Percentiles rank a stretch among this genome's conserved stretches.
Conservation (phyloP, 148 eudicot genomes). For the Rhododendron ovatum region DNA sequence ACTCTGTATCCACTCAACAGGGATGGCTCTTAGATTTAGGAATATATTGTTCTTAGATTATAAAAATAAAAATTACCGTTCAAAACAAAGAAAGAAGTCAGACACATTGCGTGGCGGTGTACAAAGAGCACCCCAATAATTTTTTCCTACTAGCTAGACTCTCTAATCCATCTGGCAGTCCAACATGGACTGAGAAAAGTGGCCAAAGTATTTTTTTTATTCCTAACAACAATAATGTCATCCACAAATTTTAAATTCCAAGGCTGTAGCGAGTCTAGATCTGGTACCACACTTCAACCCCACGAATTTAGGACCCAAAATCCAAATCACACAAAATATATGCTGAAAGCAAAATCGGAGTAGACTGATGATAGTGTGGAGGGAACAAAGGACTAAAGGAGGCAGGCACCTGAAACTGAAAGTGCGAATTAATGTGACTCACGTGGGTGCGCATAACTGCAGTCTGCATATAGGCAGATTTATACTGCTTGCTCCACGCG, state of each 20-base stretch:
- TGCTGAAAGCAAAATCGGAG: neutral
- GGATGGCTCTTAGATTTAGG: no score
- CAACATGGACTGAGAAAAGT: neutral
- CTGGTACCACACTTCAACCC: no score
- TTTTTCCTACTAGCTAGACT: neutral
- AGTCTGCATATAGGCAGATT: neutral
- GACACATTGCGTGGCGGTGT: neutral
- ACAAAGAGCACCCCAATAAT: neutral
- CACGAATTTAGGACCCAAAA: neutral
- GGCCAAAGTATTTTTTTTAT: neutral
- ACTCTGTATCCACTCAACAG: no score
- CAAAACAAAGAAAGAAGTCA: no score
- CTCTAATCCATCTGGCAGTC: neutral
- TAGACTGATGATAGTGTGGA: neutral
- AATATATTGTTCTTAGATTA: no score
- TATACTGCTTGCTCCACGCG: neutral
- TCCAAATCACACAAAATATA: neutral
- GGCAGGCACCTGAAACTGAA: slow-evolving; percentile 24
- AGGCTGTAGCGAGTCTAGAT: no score
- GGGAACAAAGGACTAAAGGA: neutral
- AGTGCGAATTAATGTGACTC: neutral
- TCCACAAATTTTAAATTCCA: neutral
- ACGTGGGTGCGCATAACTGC: neutral
- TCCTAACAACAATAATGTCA: neutral
- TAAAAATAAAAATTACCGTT: no score